Conservation (phyloP, 768 basidiomycete species). For the Xerocomus spinulosus region DNA sequence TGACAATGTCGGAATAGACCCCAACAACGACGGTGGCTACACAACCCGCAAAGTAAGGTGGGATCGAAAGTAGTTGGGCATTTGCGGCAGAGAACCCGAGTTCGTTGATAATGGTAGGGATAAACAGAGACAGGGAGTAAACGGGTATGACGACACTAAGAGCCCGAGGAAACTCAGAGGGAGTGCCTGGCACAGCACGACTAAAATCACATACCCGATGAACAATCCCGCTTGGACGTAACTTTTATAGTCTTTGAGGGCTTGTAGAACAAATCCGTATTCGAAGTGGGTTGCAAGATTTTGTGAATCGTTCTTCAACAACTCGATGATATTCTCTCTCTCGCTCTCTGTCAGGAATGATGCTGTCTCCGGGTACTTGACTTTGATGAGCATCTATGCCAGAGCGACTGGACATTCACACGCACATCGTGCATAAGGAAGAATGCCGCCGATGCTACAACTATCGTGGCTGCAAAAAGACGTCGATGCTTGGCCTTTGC, state of each 20-base stretch:
- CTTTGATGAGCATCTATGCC: not conserved
- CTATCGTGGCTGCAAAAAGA: not conserved
- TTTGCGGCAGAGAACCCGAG: not conserved
- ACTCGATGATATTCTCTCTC: not conserved
- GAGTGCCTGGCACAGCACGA: not conserved
- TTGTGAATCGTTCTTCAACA: not conserved
- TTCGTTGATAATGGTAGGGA: conserved; percentile 2
- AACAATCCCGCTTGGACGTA: not conserved
- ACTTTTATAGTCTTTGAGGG: not conserved
- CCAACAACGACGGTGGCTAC: not conserved
- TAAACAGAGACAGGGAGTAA: not conserved
- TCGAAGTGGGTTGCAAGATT: conserved; percentile 3
- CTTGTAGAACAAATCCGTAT: not conserved
- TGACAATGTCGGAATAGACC: not conserved
- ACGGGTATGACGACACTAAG: not conserved
- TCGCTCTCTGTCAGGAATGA: not conserved
- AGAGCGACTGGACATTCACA: not conserved
- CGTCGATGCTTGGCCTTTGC: not conserved
- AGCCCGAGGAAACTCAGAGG: not conserved
- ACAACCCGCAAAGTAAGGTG: not conserved
- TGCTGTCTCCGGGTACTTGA: conserved; percentile 2
- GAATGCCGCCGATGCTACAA: not conserved
- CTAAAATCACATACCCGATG: not conserved
- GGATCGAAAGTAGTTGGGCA: conserved; percentile 2
- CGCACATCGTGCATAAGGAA: not conserved